Evolutionary conservation across 148 eudicot species (phyloP).

Genomic region (Mesembryanthemum crystallinum): DNA sequence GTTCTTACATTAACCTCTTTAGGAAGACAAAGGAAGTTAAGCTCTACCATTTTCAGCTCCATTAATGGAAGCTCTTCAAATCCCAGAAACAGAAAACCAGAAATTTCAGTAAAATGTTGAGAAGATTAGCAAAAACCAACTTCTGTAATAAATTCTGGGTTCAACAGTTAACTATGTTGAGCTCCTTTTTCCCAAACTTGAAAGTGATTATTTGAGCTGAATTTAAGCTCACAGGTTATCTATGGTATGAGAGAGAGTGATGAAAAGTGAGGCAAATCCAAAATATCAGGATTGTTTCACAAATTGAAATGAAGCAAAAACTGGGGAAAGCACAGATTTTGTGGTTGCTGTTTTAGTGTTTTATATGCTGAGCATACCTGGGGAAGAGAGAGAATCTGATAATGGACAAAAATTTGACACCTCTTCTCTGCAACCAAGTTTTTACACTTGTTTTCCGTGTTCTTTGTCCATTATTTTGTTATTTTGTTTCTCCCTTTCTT

Average conservation of each 20-base stretch:
- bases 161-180: neutral
- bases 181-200: neutral
- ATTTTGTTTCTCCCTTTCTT: no score
- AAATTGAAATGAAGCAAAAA: neutral
- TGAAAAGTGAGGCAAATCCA: neutral
- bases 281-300: constrained; percentile 7
- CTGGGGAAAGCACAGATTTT: neutral
- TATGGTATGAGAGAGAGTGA: neutral
- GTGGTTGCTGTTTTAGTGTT: neutral
- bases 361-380: neutral
- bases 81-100: neutral
- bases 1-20: constrained; percentile 15
- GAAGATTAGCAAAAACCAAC: neutral
- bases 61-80: constrained; percentile 11
- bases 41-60: constrained; percentile 28
- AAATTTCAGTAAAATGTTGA: no score
- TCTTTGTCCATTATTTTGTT: no score
- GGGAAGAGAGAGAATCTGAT: constrained; percentile 1
- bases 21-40: constrained; percentile 6
- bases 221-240: neutral
- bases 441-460: no score
- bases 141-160: neutral
- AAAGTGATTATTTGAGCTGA: constrained; percentile 1
- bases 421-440: neutral
- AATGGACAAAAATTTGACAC: neutral